Evolutionary conservation across 768 basidiomycete species (phyloP).

Genomic region (Daedalea quercina): DNA sequence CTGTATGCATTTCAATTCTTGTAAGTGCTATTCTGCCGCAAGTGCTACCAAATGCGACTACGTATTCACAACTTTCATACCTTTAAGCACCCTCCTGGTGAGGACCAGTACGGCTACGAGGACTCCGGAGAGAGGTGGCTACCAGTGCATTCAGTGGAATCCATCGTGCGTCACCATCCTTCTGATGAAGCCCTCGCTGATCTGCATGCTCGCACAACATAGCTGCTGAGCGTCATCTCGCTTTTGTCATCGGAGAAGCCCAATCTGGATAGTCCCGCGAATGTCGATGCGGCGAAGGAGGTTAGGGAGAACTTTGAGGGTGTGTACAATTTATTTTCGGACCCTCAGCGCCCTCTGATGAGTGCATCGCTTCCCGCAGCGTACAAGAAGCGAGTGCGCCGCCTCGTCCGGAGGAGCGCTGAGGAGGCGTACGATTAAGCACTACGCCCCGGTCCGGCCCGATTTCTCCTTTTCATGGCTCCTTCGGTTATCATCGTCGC

Average conservation of each 20-base stretch:
- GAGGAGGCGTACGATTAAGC: conserved; percentile 72
- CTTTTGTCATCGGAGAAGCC: conserved; percentile 89
- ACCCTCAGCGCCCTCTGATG: neutral
- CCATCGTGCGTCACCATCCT: conserved; percentile 57
- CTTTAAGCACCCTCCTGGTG: conserved; percentile 83
- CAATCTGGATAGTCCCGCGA: conserved; percentile 90
- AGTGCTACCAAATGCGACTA: neutral
- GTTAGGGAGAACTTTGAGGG: conserved; percentile 58
- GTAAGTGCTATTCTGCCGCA: conserved; percentile 37
- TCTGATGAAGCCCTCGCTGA: neutral
- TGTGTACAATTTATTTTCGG: conserved; percentile 24
- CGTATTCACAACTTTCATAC: conserved; percentile 2
- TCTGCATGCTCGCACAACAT: conserved; percentile 5
- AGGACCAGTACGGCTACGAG: conserved; percentile 96
- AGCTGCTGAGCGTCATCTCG: conserved; percentile 97
- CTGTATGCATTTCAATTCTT: conserved; percentile 94
- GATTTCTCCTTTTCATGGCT: neutral
- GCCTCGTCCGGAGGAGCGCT: conserved; percentile 78
- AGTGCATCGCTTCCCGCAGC: conserved; percentile 30
- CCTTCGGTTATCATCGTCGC: conserved; percentile 1
- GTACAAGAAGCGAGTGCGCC: conserved; percentile 95
- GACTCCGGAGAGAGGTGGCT: conserved; percentile 96
- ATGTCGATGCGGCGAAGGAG: conserved; percentile 93
- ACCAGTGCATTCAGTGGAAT: conserved; percentile 95
- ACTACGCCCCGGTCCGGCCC: neutral